phyloP scores from a whole-genome alignment of 129 eudicot genomes.

The carrot (Daucus carota) region DNA sequence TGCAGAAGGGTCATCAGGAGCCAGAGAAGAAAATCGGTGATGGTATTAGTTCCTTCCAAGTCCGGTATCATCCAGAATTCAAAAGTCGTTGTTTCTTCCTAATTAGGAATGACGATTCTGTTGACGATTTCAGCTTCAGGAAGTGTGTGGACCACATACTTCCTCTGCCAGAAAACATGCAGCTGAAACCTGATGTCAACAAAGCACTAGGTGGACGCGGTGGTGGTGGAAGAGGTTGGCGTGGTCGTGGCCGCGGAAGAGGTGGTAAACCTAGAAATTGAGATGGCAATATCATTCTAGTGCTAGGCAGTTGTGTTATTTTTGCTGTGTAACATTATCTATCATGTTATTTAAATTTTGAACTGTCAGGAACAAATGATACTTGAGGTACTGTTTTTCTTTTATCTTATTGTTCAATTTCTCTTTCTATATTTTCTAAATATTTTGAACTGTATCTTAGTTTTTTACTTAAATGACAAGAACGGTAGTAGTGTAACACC shows the following conservation, averaged over 20 bases:
- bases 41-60: conserved; percentile 62
- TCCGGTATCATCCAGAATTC: conserved; percentile 61
- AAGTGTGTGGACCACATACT: conserved; percentile 94
- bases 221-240: conserved; percentile 17
- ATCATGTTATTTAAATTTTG: not conserved
- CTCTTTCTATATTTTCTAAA: not conserved
- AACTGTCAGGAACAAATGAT: not conserved
- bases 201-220: conserved; percentile 59
- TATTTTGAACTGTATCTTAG: no score
- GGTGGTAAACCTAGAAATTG: conserved; percentile 46
- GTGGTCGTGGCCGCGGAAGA: conserved; percentile 25
- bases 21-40: conserved; percentile 71
- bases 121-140: conserved; percentile 94
- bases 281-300: conserved; percentile 8
- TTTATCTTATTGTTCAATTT: not conserved
- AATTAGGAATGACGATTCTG: conserved; percentile 53
- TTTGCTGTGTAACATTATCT: not conserved
- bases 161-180: conserved; percentile 93
- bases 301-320: not conserved
- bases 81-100: conserved; percentile 89
- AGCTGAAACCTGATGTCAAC: conserved; percentile 53
- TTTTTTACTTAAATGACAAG: no score
- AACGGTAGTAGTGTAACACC: no score
- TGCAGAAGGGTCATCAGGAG: conserved; percentile 79
- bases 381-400: not conserved